phyloP scores from a whole-genome alignment of 1,139 yeast genomes.

The Ogataea hybrid region DNA sequence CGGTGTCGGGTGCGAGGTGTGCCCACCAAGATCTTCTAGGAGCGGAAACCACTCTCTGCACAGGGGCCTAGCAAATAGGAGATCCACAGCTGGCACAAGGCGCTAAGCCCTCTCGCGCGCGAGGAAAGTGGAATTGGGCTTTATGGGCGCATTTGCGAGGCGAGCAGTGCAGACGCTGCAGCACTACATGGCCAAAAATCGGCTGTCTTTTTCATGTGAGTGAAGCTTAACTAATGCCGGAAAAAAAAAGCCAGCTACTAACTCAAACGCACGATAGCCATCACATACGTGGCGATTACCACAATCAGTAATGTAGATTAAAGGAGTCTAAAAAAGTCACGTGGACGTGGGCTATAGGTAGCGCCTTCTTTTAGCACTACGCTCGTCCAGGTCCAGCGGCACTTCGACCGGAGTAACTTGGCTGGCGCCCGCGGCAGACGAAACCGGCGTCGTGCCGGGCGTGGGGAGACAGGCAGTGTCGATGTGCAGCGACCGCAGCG shows the following conservation, averaged over 20 bases:
- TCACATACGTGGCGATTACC: not conserved
- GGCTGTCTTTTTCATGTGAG: not conserved
- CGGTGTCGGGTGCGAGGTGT: conserved; percentile 1
- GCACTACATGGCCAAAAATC: not conserved
- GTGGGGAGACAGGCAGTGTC: conserved; percentile 24
- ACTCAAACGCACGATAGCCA: not conserved
- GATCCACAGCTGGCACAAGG: too few relatives aligned
- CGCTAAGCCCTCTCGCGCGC: too few relatives aligned
- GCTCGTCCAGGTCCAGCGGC: conserved; percentile 13
- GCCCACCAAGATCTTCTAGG: not conserved
- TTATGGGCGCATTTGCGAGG: not conserved
- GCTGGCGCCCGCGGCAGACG: conserved; percentile 14
- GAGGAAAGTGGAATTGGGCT: not conserved
- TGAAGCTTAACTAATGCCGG: not conserved
- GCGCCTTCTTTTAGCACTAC: conserved; percentile 5
- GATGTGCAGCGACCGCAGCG: conserved; percentile 18
- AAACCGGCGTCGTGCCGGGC: conserved; percentile 30
- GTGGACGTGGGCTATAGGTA: not conserved
- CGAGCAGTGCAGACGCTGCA: not conserved
- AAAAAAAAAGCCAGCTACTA: not conserved
- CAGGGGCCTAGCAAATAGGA: not conserved
- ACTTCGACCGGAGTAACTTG: conserved; percentile 27
- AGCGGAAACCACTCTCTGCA: conserved; percentile 4
- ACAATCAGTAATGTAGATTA: not conserved
- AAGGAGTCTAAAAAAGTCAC: not conserved